Evolutionary conservation across 768 basidiomycete genomes (phyloP).

Genomic region (Russula abietina): DNA sequence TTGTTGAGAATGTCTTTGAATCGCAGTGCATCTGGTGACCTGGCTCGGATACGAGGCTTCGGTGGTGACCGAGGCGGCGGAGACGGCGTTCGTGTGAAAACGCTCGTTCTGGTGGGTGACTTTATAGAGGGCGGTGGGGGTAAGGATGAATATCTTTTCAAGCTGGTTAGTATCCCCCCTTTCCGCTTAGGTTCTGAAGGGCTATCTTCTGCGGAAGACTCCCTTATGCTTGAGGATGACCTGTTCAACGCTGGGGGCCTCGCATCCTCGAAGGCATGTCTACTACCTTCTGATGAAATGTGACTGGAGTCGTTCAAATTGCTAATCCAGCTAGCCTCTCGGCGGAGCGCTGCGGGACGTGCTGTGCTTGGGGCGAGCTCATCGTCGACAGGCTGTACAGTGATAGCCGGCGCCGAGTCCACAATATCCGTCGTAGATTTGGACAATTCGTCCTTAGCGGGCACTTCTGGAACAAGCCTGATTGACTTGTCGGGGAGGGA

Average conservation of each 20-base stretch:
- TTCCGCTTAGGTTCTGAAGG: slow-evolving; percentile 22
- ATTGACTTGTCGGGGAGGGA: slow-evolving; percentile 1
- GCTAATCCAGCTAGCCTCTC: slow-evolving; percentile 32
- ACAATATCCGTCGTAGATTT: not conserved
- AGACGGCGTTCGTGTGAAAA: slow-evolving; percentile 24
- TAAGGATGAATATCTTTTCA: slow-evolving; percentile 49
- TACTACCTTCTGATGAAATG: slow-evolving; percentile 26
- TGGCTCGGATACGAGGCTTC: slow-evolving; percentile 33
- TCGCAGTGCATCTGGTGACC: slow-evolving; percentile 62
- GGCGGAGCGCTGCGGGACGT: slow-evolving; percentile 12
- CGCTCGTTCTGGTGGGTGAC: slow-evolving; percentile 12
- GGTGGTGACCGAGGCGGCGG: slow-evolving; percentile 26
- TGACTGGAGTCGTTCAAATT: slow-evolving; percentile 20
- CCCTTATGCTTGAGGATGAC: slow-evolving; percentile 6
- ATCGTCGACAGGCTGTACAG: not conserved
- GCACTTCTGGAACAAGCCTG: slow-evolving; percentile 14
- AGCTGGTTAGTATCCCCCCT: slow-evolving; percentile 29
- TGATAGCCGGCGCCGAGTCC: not conserved
- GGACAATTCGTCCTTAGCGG: slow-evolving; percentile 11
- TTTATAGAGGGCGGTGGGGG: slow-evolving; percentile 57
- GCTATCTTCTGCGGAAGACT: slow-evolving; percentile 8
- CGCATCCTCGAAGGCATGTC: slow-evolving; percentile 15
- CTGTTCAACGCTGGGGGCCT: not conserved
- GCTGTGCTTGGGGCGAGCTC: not conserved
- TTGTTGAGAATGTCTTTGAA: slow-evolving; percentile 56